Evolutionary conservation across 225 moss, liverwort and hornwort species (phyloP), one percentile per base, ranked within the genome.

Genomic region (Thuidium tamariscinum): DNA sequence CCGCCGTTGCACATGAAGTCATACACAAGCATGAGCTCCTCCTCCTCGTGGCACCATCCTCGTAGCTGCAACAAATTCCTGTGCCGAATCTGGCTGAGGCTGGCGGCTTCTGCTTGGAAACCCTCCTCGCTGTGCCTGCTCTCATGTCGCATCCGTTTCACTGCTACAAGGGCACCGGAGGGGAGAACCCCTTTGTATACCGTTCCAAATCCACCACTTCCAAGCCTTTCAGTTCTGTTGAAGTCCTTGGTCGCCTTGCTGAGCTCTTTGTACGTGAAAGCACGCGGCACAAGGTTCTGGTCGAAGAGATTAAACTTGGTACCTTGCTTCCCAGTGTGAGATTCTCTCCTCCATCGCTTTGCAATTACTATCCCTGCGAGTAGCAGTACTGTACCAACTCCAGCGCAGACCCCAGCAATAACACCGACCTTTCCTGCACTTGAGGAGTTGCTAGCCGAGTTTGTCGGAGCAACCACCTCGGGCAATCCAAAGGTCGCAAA

Each of bases 1-100:
- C 93, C 90, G 18, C 95, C 94, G 60, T 93, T 95, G 83, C 89
- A 88, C 95, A 94, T 92, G 82, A 79, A 89, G 42, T 95, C 94
- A 7, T 79, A 91, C 30, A 93, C 91, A 30, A 95, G 92, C 76
- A 94, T 48, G 26, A 94, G 86, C 70, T 93, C 77, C 12, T 89
- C 93, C n/a, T 86, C 82, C 51, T 94, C 95, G 51, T 89, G 87
- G 85, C 94, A 95, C 91, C 92, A 95, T 60, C 95, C 95, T 68
- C 87, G 87, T 19, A 95, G 78, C 63, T 92, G 92, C 68, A 94
- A 90, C 13, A 94, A 80, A 39, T 94, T 94, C 8, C 86, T 36
- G 78, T 83, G 83, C 18, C 78, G 75, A n/a, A 85, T 85, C 75
- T 85, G 85, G 36, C 85, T 67, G 11, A 93, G 80, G 41, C 91